Evolutionary conservation across 139 green algal species (phyloP), one percentile per base, ranked within the genome.

Genomic region (Micromonas pusilla): DNA sequence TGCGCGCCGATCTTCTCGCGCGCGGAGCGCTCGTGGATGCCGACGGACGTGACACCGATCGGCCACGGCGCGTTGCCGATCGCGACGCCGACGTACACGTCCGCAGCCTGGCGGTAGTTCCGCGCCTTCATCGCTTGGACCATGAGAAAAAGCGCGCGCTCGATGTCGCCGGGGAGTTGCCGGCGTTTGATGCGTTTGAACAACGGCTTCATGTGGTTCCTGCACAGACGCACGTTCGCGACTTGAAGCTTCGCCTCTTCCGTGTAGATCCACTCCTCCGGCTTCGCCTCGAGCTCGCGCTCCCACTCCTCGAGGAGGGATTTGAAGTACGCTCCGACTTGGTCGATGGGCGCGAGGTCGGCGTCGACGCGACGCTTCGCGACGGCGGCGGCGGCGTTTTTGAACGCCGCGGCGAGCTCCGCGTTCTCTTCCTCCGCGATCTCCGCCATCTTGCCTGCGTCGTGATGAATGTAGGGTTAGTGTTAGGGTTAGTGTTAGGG

Each of bases 21-120:
- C 1, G 94, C 91, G 0, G 87, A 91, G 26, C 95, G 91, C 86
- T 98, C 95, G 89, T 97, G 92, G 78, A 93, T 90, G 57, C 90
- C 90, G 4, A 97, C 90, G 77, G 88, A 92, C 0, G 92, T 97
- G 32, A 97, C 94, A 70, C 95, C 95, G 76, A 99, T 99, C 81
- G 95, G 95, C 95, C 95, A 99, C 23, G 95, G 87, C 53, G 90
- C 86, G 80, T 97, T 99, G 54, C 95, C 95, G 39, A 99, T 94
- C 37, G 93, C 90, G 28, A 97, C 81, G 23, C 91, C 88, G 54
- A 98, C 87, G 89, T 99, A 99, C 52, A 96, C 89, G 80, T 99
- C 94, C 72, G 93, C 93, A 21, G 94, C 95, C 2, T 89, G 77
- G 71, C 96, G 85, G 83, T 99, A 99, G 83, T 98, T 96, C 60